phyloP scores from a whole-genome alignment of 208 protist species.

The Wallacemonas collosoma region DNA sequence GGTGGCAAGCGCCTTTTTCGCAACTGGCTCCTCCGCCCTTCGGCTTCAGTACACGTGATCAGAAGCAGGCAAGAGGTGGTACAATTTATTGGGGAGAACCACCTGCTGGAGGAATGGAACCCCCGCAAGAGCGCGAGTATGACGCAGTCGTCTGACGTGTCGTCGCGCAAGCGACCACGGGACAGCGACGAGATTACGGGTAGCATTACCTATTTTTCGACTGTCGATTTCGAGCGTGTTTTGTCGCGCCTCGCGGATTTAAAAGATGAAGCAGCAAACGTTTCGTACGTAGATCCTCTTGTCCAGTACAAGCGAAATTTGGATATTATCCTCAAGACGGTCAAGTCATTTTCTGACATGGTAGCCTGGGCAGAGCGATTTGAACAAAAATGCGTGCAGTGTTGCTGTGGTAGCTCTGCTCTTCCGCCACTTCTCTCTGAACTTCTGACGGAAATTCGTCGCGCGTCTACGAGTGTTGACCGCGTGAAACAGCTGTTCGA shows the following conservation, averaged over 20 bases:
- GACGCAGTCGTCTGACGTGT: constrained; percentile 14
- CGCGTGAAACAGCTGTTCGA: constrained; percentile 76
- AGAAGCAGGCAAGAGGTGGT: constrained; percentile 56
- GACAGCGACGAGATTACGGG: constrained; percentile 9
- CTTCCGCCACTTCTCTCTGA: constrained; percentile 64
- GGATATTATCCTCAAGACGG: constrained; percentile 62
- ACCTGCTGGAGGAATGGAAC: constrained; percentile 19
- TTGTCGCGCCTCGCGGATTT: constrained; percentile 81
- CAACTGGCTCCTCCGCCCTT: constrained; percentile 83
- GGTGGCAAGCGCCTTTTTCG: constrained; percentile 82
- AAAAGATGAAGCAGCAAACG: constrained; percentile 45
- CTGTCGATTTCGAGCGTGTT: constrained; percentile 82
- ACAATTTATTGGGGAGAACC: constrained; percentile 51
- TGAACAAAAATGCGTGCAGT: constrained; percentile 16
- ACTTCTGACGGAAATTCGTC: constrained; percentile 44
- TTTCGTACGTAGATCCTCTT: constrained; percentile 87
- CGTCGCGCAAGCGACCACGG: constrained; percentile 27
- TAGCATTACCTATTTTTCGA: constrained; percentile 14
- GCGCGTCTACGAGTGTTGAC: constrained; percentile 35
- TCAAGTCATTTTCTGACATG: constrained; percentile 69
- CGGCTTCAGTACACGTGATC: constrained; percentile 59
- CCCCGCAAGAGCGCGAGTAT: neutral
- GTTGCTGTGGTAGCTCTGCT: neutral
- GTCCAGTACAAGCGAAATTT: constrained; percentile 86
- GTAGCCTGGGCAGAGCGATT: constrained; percentile 55